phyloP scores from a whole-genome alignment of 2,329 filamentous ascomycete species.

The Alternaria novae-zelandiae region DNA sequence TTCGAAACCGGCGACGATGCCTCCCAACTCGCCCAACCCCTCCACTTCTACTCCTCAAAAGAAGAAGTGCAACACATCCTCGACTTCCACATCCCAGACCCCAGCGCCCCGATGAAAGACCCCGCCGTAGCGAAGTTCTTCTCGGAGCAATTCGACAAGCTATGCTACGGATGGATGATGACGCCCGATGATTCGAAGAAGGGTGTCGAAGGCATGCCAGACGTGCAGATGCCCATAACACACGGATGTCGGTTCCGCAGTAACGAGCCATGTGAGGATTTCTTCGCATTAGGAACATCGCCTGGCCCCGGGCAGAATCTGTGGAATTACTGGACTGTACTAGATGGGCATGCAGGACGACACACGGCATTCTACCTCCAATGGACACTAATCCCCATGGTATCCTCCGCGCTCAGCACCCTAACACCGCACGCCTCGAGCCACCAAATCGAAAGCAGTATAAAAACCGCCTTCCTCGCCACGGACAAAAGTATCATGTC shows the following conservation, averaged over 20 bases:
- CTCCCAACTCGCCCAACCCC: slow-evolving; percentile 17
- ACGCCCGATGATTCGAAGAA: slow-evolving; percentile 29
- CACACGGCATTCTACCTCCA: slow-evolving; percentile 52
- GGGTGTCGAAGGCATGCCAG: slow-evolving; percentile 10
- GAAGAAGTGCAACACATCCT: slow-evolving; percentile 38
- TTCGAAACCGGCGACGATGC: slow-evolving; percentile 19
- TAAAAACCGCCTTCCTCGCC: slow-evolving; percentile 64
- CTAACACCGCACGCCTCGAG: slow-evolving; percentile 48
- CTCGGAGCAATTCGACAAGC: slow-evolving; percentile 33
- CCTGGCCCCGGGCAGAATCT: slow-evolving; percentile 35
- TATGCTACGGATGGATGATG: slow-evolving; percentile 39
- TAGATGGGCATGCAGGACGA: slow-evolving; percentile 59
- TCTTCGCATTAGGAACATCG: slow-evolving; percentile 34
- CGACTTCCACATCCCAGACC: slow-evolving; percentile 32
- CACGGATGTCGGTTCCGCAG: slow-evolving; percentile 40
- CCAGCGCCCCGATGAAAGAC: slow-evolving; percentile 23
- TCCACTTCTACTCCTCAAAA: slow-evolving; percentile 35
- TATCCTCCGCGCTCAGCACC: slow-evolving; percentile 47
- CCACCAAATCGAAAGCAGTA: slow-evolving; percentile 59
- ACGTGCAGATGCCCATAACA: slow-evolving; percentile 36
- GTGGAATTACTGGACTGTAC: slow-evolving; percentile 54
- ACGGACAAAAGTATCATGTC: slow-evolving; percentile 64
- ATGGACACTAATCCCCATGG: slow-evolving; percentile 51
- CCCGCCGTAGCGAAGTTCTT: slow-evolving; percentile 27
- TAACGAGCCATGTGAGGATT: slow-evolving; percentile 45